Conservation (phyloP, 306 rosid genomes). For the Canavalia gladiata region DNA sequence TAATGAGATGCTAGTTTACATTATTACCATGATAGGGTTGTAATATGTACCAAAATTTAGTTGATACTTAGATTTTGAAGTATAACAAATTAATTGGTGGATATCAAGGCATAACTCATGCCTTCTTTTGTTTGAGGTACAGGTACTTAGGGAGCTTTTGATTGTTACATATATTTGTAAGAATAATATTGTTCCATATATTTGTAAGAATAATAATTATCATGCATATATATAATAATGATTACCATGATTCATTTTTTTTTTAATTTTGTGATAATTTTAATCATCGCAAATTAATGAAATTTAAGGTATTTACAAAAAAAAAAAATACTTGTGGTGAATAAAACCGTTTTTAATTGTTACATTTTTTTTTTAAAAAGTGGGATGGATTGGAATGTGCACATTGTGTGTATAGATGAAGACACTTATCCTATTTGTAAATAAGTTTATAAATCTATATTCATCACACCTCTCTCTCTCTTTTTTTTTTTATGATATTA, state of each 20-base stretch:
- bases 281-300: too few species aligned
- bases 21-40: background rate
- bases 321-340: too few species aligned
- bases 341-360: too few species aligned
- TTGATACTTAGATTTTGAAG: conserved; percentile 19
- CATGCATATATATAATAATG: too few species aligned
- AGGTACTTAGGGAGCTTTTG: conserved; percentile 3
- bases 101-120: conserved; percentile 45
- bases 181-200: background rate
- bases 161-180: conserved; percentile 24
- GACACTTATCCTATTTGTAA: too few species aligned
- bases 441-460: background rate
- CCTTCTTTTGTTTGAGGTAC: conserved; percentile 32
- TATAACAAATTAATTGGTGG: conserved; percentile 18
- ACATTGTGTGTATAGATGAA: too few species aligned
- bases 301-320: too few species aligned
- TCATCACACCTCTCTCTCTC: background rate
- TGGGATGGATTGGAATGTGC: too few species aligned
- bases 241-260: too few species aligned
- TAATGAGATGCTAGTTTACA: background rate
- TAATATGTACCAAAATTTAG: conserved; percentile 19
- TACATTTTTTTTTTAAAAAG: too few species aligned
- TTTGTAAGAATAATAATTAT: background rate
- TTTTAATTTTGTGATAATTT: too few species aligned
- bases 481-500: too few species aligned